Conservation (phyloP, 192 early-diverging fungal species). For the Backusella parvicylindrica region DNA sequence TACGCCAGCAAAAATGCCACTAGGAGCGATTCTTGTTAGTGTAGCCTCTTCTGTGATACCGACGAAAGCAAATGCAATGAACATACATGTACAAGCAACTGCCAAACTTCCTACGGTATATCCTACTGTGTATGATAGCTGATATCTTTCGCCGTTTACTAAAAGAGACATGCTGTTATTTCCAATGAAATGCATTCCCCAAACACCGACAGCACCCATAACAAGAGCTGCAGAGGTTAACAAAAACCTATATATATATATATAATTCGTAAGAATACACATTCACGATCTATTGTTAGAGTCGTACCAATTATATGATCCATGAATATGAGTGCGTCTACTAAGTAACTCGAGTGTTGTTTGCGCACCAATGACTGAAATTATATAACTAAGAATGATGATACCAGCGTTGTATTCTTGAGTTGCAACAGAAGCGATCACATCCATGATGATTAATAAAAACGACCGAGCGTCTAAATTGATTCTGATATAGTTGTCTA, state of each 20-base stretch:
- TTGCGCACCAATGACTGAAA: constrained; percentile 33
- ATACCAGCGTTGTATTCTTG: constrained; percentile 27
- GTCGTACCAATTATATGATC: constrained; percentile 29
- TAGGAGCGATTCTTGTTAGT: constrained; percentile 25
- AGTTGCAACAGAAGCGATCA: neutral
- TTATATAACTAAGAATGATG: constrained; percentile 26
- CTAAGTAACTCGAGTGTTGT: constrained; percentile 40
- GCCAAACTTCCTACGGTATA: constrained; percentile 33
- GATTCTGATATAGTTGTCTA: neutral
- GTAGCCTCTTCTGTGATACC: constrained; percentile 33
- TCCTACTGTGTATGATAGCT: constrained; percentile 26
- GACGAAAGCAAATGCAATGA: constrained; percentile 27
- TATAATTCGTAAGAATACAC: neutral
- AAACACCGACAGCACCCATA: constrained; percentile 39
- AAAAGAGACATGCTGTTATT: constrained; percentile 27
- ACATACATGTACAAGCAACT: constrained; percentile 30
- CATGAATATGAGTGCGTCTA: constrained; percentile 32
- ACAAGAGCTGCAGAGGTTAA: constrained; percentile 29
- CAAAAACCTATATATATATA: constrained; percentile 22
- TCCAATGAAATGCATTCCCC: constrained; percentile 45
- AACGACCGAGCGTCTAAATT: neutral
- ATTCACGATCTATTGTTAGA: neutral
- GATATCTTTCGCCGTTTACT: constrained; percentile 3
- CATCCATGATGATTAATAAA: neutral
- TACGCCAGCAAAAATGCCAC: constrained; percentile 36